Evolutionary conservation across 1,139 yeast genomes (phyloP).

Genomic region (Taphrina flavorubra): DNA sequence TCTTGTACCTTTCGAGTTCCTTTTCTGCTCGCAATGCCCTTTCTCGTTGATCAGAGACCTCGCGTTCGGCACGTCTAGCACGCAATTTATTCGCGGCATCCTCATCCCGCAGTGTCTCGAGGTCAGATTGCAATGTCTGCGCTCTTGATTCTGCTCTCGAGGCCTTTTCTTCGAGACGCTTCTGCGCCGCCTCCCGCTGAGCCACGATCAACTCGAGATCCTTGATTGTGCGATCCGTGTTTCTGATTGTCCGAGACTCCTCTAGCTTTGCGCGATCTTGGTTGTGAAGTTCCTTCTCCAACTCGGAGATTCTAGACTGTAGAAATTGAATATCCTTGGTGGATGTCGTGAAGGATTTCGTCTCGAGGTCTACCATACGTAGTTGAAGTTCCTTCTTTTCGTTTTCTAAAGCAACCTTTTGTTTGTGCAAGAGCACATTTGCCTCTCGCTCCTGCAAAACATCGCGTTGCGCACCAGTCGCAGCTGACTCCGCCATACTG

Average conservation of each 20-base stretch:
- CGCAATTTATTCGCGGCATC: conserved; percentile 32
- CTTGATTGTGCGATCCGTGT: conserved; percentile 49
- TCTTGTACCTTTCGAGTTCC: conserved; percentile 35
- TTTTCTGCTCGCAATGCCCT: conserved; percentile 37
- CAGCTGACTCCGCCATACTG: conserved; percentile 42
- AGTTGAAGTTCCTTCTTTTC: conserved; percentile 51
- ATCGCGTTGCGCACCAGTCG: conserved; percentile 46
- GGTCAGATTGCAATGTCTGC: conserved; percentile 53
- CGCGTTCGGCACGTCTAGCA: conserved; percentile 37
- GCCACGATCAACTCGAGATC: conserved; percentile 49
- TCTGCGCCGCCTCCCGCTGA: conserved; percentile 47
- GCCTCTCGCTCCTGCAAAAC: conserved; percentile 49
- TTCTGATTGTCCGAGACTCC: conserved; percentile 51
- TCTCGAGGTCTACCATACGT: conserved; percentile 51
- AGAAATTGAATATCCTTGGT: conserved; percentile 34
- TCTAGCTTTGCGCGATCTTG: conserved; percentile 51
- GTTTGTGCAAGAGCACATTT: conserved; percentile 48
- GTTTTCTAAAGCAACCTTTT: conserved; percentile 48
- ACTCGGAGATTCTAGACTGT: conserved; percentile 47
- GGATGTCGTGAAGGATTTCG: conserved; percentile 42
- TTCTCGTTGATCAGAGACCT: conserved; percentile 38
- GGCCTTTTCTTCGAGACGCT: conserved; percentile 50
- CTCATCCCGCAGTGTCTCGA: conserved; percentile 51
- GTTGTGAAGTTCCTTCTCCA: conserved; percentile 53
- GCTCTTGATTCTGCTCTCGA: conserved; percentile 52